phyloP scores from a whole-genome alignment of 78 protist species.

The Creolimax fragrantissima region DNA sequence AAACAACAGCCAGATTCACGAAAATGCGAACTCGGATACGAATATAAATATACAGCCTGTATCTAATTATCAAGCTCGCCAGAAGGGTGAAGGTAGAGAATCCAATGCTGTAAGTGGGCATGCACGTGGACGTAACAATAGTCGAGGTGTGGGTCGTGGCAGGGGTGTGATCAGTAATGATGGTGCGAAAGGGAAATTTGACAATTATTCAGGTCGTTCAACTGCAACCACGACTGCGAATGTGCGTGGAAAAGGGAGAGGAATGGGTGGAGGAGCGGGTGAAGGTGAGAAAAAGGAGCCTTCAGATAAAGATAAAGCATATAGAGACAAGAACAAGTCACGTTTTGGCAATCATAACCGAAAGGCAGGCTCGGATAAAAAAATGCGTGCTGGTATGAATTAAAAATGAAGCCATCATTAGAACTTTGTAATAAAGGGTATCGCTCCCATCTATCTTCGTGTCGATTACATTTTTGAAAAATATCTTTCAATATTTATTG shows the following conservation, averaged over 20 bases:
- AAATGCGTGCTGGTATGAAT: not conserved
- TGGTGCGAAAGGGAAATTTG: not conserved
- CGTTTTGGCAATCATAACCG: not conserved
- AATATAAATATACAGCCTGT: not conserved
- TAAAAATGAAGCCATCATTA: too few relatives aligned
- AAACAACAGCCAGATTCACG: not conserved
- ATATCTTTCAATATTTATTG: too few relatives aligned
- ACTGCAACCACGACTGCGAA: not conserved
- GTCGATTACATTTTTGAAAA: too few relatives aligned
- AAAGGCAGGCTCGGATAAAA: not conserved
- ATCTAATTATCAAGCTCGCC: not conserved
- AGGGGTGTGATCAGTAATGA: not conserved
- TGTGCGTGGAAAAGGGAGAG: not conserved
- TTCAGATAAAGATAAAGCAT: not conserved
- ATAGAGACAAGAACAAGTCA: not conserved
- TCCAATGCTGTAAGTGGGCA: not conserved
- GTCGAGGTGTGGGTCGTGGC: not conserved
- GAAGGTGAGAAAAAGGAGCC: not conserved
- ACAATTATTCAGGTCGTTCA: too few relatives aligned
- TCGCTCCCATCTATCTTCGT: too few relatives aligned
- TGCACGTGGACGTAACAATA: not conserved
- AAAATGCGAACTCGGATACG: not conserved
- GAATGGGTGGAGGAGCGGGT: not conserved
- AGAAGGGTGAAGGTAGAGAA: not conserved
- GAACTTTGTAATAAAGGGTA: too few relatives aligned